Conservation (phyloP, 2,329 filamentous ascomycete species). For the Beauveria bassiana region DNA sequence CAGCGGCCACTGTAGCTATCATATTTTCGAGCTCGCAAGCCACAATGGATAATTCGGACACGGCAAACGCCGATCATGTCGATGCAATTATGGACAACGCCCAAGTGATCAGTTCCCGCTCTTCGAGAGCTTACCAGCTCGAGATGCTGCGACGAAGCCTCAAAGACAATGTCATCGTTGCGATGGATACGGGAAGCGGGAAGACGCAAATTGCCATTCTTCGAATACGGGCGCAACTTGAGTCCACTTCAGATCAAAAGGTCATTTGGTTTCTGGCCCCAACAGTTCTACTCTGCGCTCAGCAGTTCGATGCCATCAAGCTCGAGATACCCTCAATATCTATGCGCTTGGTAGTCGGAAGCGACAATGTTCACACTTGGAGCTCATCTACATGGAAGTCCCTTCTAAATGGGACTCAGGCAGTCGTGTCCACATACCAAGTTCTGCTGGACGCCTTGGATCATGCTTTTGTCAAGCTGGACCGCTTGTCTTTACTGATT, state of each 20-base stretch:
- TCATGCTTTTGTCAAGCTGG: conserved; percentile 65
- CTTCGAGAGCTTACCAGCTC: conserved; percentile 57
- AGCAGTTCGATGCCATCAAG: conserved; percentile 56
- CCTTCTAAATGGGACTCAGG: conserved; percentile 53
- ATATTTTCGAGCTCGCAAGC: background rate
- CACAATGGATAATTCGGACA: background rate
- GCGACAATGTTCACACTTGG: conserved; percentile 68
- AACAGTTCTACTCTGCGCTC: conserved; percentile 57
- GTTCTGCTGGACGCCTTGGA: conserved; percentile 65
- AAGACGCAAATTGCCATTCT: conserved; percentile 69
- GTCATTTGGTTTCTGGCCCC: conserved; percentile 70
- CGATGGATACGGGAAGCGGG: conserved; percentile 73
- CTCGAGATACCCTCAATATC: conserved; percentile 52
- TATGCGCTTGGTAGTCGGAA: conserved; percentile 57
- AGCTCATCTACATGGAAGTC: conserved; percentile 59
- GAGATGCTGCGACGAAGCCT: conserved; percentile 70
- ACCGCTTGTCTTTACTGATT: conserved; percentile 58
- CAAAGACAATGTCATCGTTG: conserved; percentile 62
- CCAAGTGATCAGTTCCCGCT: conserved; percentile 24
- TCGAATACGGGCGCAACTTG: conserved; percentile 58
- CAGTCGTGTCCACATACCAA: conserved; percentile 74
- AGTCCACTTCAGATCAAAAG: conserved; percentile 44
- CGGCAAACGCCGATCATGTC: background rate
- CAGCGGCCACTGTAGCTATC: background rate
- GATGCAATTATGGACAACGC: background rate